Conservation (phyloP, 805 yeast genomes). For the Brettanomyces naardenensis region DNA sequence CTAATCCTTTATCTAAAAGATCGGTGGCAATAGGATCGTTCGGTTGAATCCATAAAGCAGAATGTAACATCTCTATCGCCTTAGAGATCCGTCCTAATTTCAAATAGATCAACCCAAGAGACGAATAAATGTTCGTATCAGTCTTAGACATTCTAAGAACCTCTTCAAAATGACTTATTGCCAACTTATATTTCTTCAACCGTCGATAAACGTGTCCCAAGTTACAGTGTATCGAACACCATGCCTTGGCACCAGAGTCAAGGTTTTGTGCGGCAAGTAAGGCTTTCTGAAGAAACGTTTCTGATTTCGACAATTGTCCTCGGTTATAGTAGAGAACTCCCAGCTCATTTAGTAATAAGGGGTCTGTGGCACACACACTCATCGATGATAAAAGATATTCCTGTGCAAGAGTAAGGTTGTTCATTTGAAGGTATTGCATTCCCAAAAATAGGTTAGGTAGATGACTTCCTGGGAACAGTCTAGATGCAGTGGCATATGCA, state of each 20-base stretch:
- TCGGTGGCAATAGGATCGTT: conserved; percentile 82
- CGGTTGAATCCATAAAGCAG: conserved; percentile 71
- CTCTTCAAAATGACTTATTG: conserved; percentile 67
- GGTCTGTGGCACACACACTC: conserved; percentile 77
- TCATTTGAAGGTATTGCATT: conserved; percentile 91
- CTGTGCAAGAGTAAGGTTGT: conserved; percentile 72
- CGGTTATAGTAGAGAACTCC: conserved; percentile 88
- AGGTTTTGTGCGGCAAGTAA: conserved; percentile 57
- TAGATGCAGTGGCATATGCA: conserved; percentile 92
- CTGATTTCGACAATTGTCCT: conserved; percentile 59
- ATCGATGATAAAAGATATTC: conserved; percentile 76
- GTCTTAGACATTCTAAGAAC: conserved; percentile 63
- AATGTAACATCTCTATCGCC: conserved; percentile 74
- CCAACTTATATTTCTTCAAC: conserved; percentile 50
- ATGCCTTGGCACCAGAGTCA: conserved; percentile 73
- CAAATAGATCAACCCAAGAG: conserved; percentile 77
- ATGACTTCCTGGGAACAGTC: conserved; percentile 86
- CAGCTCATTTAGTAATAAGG: conserved; percentile 79
- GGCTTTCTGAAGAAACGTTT: conserved; percentile 62
- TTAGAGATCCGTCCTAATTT: conserved; percentile 54
- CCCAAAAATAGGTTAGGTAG: conserved; percentile 86
- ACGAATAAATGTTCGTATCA: conserved; percentile 66
- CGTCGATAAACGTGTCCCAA: conserved; percentile 84
- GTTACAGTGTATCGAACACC: conserved; percentile 80
- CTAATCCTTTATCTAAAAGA: conserved; percentile 70